Conservation (phyloP, 1,284 basidiomycete species). For the Kalmanozyma brasiliensis region DNA sequence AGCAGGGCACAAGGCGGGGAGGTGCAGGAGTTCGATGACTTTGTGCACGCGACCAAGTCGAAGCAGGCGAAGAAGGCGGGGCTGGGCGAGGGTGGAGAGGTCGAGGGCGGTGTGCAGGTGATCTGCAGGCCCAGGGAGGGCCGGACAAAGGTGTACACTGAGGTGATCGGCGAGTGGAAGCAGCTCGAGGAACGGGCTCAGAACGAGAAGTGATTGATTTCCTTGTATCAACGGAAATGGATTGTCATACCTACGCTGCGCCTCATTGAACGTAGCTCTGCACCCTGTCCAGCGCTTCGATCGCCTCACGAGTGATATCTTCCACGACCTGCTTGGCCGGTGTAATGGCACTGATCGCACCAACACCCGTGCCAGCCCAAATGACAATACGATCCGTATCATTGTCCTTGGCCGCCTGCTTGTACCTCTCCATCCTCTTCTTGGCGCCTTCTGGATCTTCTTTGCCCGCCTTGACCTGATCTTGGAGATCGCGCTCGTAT, state of each 20-base stretch:
- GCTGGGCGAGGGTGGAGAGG: constrained; percentile 4
- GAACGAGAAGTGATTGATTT: background rate
- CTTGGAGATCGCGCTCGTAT: constrained; percentile 48
- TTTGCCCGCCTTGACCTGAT: constrained; percentile 16
- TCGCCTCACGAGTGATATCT: constrained; percentile 38
- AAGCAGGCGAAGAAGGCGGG: constrained; percentile 14
- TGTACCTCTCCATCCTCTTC: constrained; percentile 54
- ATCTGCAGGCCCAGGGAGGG: constrained; percentile 21
- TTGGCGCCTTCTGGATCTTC: constrained; percentile 27
- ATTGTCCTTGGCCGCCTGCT: constrained; percentile 46
- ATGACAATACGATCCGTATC: constrained; percentile 58
- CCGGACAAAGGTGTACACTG: constrained; percentile 33
- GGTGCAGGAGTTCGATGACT: constrained; percentile 43
- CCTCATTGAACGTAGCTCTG: constrained; percentile 30
- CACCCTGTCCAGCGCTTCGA: constrained; percentile 24
- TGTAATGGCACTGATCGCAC: constrained; percentile 46
- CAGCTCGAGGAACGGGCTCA: constrained; percentile 37
- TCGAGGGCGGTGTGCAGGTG: constrained; percentile 41
- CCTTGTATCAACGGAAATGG: background rate
- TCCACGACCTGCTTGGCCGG: constrained; percentile 51
- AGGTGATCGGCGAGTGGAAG: constrained; percentile 40
- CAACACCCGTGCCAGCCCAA: constrained; percentile 65
- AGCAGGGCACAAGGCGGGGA: constrained; percentile 15
- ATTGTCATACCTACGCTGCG: no score
- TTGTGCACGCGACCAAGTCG: constrained; percentile 40